Evolutionary conservation across 148 eudicot genomes (phyloP).

Genomic region (Bassia scoparia): DNA sequence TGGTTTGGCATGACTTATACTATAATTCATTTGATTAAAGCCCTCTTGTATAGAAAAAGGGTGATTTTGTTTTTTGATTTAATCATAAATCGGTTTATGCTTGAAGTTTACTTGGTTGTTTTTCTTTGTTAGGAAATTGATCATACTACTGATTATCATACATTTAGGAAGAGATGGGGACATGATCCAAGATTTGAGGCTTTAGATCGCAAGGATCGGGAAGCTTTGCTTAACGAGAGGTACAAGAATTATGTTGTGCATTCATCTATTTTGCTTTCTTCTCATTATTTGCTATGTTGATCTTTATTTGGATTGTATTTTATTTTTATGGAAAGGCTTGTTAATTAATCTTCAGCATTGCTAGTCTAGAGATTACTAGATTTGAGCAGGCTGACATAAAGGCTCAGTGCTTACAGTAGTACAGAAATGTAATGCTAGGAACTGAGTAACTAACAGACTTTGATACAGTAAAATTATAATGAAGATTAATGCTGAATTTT

Average conservation of each 20-base stretch:
- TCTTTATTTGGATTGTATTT: neutral
- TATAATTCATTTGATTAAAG: conserved; percentile 1
- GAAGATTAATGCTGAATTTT: no score
- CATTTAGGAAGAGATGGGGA: conserved; percentile 87
- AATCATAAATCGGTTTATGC: neutral
- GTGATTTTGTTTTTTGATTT: neutral
- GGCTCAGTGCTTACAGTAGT: neutral
- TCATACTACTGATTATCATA: conserved; percentile 65
- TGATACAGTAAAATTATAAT: no score
- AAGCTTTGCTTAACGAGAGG: conserved; percentile 82
- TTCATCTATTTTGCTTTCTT: neutral
- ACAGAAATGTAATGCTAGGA: neutral
- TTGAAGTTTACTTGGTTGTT: conserved; percentile 16
- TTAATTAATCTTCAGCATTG: neutral
- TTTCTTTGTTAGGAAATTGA: conserved; percentile 59
- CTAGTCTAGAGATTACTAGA: neutral
- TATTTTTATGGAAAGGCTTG: neutral
- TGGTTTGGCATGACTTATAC: conserved; percentile 19
- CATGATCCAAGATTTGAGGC: conserved; percentile 83
- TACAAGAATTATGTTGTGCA: conserved; percentile 22
- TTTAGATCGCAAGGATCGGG: conserved; percentile 83
- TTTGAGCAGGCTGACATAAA: neutral
- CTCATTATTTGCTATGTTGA: neutral
- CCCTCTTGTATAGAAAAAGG: neutral
- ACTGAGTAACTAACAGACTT: neutral